Conservation (phyloP, 2,329 filamentous ascomycete genomes). For the Nothophaeocryptopus gaeumannii region DNA sequence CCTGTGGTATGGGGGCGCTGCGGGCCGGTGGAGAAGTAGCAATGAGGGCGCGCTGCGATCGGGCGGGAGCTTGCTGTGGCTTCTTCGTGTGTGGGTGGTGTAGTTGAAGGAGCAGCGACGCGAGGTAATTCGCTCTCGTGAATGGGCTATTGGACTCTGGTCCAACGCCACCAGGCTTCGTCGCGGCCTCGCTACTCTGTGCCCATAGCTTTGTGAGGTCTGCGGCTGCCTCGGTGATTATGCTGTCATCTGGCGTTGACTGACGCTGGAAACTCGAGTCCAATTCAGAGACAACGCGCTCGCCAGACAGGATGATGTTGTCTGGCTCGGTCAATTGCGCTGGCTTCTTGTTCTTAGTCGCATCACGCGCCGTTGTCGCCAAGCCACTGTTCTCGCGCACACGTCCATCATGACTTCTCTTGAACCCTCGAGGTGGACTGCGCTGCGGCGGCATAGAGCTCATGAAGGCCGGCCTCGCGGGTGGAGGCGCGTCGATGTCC, state of each 20-base stretch:
- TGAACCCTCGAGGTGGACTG: slow-evolving; percentile 31
- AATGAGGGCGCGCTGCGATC: slow-evolving; percentile 12
- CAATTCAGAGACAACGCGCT: slow-evolving; percentile 59
- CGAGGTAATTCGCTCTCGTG: slow-evolving; percentile 76
- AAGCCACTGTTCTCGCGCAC: slow-evolving; percentile 58
- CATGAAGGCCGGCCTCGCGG: slow-evolving; percentile 6
- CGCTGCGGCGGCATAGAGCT: slow-evolving; percentile 22
- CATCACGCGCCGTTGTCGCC: slow-evolving; percentile 67
- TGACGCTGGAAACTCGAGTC: slow-evolving; percentile 34
- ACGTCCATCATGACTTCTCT: slow-evolving; percentile 41
- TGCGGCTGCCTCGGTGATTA: slow-evolving; percentile 25
- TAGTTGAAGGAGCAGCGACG: slow-evolving; percentile 72
- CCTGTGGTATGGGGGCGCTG: slow-evolving; percentile 58
- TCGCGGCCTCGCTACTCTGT: slow-evolving; percentile 24
- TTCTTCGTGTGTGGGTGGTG: slow-evolving; percentile 61
- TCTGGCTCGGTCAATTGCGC: slow-evolving; percentile 66
- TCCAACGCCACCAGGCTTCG: slow-evolving; percentile 34
- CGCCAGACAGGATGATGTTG: slow-evolving; percentile 70
- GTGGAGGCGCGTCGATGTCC: slow-evolving; percentile 21
- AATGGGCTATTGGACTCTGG: slow-evolving; percentile 54
- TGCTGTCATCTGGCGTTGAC: slow-evolving; percentile 16
- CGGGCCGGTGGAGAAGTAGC: slow-evolving; percentile 38
- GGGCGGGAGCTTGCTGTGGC: slow-evolving; percentile 18
- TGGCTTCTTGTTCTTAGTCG: slow-evolving; percentile 54
- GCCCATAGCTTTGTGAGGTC: slow-evolving; percentile 32